phyloP scores from a whole-genome alignment of 805 yeast species.

The Monosporozyma aerobia region DNA sequence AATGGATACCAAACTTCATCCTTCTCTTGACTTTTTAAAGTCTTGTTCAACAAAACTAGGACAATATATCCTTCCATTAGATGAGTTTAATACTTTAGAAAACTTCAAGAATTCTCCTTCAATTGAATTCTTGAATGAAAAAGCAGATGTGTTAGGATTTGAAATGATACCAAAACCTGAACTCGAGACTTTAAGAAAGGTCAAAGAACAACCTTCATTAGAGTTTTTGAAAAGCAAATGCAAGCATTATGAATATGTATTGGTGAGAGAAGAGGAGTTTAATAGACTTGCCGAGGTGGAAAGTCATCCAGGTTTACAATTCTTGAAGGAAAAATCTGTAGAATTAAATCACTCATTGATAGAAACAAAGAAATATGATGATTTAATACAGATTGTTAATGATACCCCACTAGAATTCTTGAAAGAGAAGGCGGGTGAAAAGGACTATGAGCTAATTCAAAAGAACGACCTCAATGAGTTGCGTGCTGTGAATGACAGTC shows the following conservation, averaged over 20 bases:
- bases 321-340: not conserved
- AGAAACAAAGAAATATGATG: not conserved
- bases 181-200: constrained; percentile 2
- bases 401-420: not conserved
- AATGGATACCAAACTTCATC: not conserved
- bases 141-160: not conserved
- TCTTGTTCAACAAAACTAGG: not conserved
- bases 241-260: constrained; percentile 4
- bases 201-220: constrained; percentile 12
- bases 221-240: constrained; percentile 5
- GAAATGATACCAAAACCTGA: not conserved
- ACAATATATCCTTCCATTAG: not conserved
- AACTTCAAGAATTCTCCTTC: not conserved
- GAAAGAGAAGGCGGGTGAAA: not conserved
- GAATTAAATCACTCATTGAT: not conserved
- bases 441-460: not conserved
- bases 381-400: not conserved
- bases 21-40: not conserved
- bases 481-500: not conserved
- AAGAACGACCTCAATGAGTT: not conserved
- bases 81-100: not conserved
- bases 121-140: constrained; percentile 1
- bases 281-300: not conserved
- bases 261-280: not conserved
- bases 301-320: constrained; percentile 5